Conservation (phyloP, 495 filamentous ascomycete genomes). For the Trichoderma orchidacearum region DNA sequence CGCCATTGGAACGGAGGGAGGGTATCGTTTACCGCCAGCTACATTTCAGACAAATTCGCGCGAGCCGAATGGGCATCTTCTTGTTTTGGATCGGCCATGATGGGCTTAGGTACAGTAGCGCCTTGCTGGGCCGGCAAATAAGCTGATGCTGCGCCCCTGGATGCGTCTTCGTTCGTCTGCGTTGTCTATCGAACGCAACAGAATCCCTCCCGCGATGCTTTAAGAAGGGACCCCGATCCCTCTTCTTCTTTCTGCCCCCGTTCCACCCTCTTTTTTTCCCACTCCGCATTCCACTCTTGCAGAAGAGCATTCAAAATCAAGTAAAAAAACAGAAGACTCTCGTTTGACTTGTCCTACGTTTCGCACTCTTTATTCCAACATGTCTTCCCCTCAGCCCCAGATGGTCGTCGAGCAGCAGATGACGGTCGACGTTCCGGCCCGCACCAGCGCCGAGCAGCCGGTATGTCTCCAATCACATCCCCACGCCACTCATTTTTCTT, state of each 20-base stretch:
- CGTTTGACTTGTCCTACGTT: no score
- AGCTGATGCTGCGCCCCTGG: conserved; percentile 1
- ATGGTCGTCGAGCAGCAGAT: neutral
- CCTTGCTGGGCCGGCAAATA: neutral
- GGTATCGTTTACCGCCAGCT: neutral
- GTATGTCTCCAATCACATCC: no score
- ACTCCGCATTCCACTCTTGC: no score
- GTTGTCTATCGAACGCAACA: neutral
- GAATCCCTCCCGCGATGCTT: neutral
- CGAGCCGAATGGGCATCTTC: neutral
- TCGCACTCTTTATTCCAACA: no score
- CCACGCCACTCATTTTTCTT: no score
- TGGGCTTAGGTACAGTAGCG: no score
- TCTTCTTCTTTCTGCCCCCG: neutral
- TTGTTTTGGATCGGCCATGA: no score
- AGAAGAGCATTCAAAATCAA: no score
- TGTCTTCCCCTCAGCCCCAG: neutral
- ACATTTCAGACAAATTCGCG: no score
- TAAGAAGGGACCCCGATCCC: neutral
- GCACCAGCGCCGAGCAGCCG: conserved; percentile 4
- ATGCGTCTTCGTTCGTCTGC: neutral
- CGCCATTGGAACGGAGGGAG: neutral
- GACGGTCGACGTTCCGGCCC: neutral
- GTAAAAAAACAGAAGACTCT: no score
- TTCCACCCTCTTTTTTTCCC: neutral